These are phyloP conservation scores for Phyllosticta citribraziliensis DNA, from an alignment of 2,329 filamentous ascomycete species.

Conservation along the genomic window DNA sequence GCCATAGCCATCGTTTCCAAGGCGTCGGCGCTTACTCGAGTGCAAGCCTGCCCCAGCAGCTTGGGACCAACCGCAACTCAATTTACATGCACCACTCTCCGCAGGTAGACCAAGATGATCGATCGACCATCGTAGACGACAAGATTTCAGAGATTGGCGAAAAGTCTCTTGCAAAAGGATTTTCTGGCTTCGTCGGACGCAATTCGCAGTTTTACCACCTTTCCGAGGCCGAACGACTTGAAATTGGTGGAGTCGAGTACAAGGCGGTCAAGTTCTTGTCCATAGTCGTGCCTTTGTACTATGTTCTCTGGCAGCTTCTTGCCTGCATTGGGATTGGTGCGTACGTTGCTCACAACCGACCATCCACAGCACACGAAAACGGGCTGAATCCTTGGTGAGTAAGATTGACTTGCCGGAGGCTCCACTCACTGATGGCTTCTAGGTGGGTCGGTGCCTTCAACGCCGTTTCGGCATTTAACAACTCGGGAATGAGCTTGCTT, in stretches of 20 bases:
- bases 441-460: slow-evolving; percentile 58
- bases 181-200: slow-evolving; percentile 27
- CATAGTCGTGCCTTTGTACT: slow-evolving; percentile 52
- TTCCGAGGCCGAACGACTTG: slow-evolving; percentile 43
- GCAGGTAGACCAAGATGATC: background rate
- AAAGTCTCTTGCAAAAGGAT: slow-evolving; percentile 16
- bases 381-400: slow-evolving; percentile 49
- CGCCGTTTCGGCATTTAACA: slow-evolving; percentile 59
- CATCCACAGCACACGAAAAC: slow-evolving; percentile 42
- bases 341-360: slow-evolving; percentile 47
- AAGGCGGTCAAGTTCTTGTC: slow-evolving; percentile 51
- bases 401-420: background rate
- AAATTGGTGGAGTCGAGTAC: slow-evolving; percentile 55
- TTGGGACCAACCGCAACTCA: background rate
- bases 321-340: slow-evolving; percentile 51
- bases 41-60: slow-evolving; percentile 17
- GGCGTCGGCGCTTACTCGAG: slow-evolving; percentile 26
- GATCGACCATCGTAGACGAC: background rate
- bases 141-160: background rate
- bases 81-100: slow-evolving; percentile 1
- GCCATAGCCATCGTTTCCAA: slow-evolving; percentile 18
- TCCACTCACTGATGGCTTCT: background rate
- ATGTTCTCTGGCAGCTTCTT: slow-evolving; percentile 48
- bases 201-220: slow-evolving; percentile 49
- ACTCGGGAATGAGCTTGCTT: slow-evolving; percentile 58